Base-by-base conservation (phyloP, 805 yeast genomes). In the Hemisphaericaspora nanyangensis region DNA sequence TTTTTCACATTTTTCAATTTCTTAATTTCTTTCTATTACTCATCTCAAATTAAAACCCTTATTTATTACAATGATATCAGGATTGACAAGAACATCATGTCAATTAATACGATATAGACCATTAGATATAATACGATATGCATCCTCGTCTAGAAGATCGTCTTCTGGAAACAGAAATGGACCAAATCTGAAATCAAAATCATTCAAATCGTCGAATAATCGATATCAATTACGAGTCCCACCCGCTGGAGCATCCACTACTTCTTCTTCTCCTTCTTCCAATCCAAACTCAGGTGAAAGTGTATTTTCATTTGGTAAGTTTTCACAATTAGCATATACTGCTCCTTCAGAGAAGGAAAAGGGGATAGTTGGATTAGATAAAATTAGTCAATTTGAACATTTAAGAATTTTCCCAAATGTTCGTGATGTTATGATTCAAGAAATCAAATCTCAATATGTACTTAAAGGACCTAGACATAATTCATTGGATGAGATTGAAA, bases 331-430 rank as follows among this genome's bases (percentile, higher is more conserved):
- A 36, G 65, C 66, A 27, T 56, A 63, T 12, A 73, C 74, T 5
- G 63, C 35, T 42, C n/a, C 55, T 57, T 19, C 70, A 63, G 37
- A 48, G 72, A 16, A 65, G 76, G 17, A 60, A 61, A 13, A 35
- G n/a, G 47, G 60, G 2, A 43, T 49, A 18, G 40, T 48, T 15
- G 59, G 47, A 12, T 46, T 56, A 6, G 57, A 55, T 13, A 80
- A 81, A 50, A 77, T 87, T 33, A 65, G 70, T 1, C 68, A 76
- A 11, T 90, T 89, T 51, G 73, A 75, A n/a, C 78, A 81, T 39
- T 66, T 90, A 43, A 74, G 80, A 42, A 65, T 91, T 12, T 62
- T 81, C 29, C 87, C 90, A 0, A 70, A 71, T 2, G 83, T 89
- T 1, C 68, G 96, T 47, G 65, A 63, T 0, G 80, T 81, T 3